Conservation (phyloP, 345 rosid species). For the Raphanus sativus region DNA sequence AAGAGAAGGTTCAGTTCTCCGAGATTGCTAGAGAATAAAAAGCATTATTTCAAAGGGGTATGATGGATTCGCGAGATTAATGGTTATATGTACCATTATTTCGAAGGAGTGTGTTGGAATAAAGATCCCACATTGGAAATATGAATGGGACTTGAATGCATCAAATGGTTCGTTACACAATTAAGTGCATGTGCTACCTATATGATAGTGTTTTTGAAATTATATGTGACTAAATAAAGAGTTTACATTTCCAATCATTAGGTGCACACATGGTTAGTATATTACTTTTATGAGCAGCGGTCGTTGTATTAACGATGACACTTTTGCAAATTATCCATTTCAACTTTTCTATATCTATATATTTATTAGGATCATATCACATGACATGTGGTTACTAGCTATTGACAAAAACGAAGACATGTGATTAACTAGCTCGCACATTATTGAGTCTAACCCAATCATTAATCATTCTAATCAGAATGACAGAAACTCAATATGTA, state of each 20-base stretch:
- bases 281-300: neutral
- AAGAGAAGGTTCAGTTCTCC: too few relatives aligned
- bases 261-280: constrained; percentile 11
- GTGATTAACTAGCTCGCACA: constrained; percentile 27
- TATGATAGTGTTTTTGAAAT: neutral
- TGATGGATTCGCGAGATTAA: too few relatives aligned
- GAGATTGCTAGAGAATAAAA: too few relatives aligned
- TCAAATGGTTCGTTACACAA: neutral
- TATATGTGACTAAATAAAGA: constrained; percentile 10
- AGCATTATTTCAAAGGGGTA: too few relatives aligned
- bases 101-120: too few relatives aligned
- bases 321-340: too few relatives aligned
- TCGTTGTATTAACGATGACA: neutral
- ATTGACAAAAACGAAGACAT: constrained; percentile 32
- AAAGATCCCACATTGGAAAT: too few relatives aligned
- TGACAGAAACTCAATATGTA: constrained; percentile 12
- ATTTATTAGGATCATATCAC: neutral
- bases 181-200: constrained; percentile 27
- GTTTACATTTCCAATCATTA: constrained; percentile 26
- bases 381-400: constrained; percentile 23
- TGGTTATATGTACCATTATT: too few relatives aligned
- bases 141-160: too few relatives aligned
- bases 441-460: constrained; percentile 20
- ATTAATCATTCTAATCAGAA: constrained; percentile 18
- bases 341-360: too few relatives aligned